Percentiles rank a stretch among this genome's conserved stretches.
These are phyloP conservation scores for Rhodamnia rubescens DNA, from an alignment of 345 rosid species.

Conservation along the genomic window DNA sequence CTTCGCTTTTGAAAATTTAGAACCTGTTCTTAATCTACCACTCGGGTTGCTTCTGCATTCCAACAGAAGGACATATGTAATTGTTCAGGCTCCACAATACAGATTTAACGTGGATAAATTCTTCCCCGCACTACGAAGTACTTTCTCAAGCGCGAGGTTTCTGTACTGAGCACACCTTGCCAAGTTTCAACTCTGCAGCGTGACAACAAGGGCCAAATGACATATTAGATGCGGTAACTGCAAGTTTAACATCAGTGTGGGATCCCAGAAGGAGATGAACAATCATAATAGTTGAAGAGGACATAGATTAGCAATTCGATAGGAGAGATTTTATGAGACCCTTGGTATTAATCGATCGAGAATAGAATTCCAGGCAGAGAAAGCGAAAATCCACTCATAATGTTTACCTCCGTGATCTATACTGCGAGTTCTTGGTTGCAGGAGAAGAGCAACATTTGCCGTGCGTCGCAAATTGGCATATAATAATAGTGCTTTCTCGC, in stretches of 20 bases:
- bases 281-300: not conserved
- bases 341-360: too few relatives aligned
- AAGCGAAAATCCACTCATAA: not conserved
- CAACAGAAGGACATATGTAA: too few relatives aligned
- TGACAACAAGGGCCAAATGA: not conserved
- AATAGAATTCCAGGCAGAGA: not conserved
- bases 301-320: not conserved
- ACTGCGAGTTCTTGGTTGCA: constrained; percentile 9
- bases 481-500: constrained; percentile 4
- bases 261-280: not conserved
- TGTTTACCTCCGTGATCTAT: not conserved
- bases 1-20: not conserved
- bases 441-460: constrained; percentile 21
- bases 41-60: not conserved
- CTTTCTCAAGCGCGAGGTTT: not conserved
- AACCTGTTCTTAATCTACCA: not conserved
- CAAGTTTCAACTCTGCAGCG: not conserved
- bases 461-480: not conserved
- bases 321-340: not conserved
- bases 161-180: not conserved
- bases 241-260: not conserved
- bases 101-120: not conserved
- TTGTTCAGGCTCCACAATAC: not conserved
- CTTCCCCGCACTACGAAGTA: not conserved
- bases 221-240: not conserved